phyloP scores from a whole-genome alignment of 768 basidiomycete species.

The Cyathus striatus region DNA sequence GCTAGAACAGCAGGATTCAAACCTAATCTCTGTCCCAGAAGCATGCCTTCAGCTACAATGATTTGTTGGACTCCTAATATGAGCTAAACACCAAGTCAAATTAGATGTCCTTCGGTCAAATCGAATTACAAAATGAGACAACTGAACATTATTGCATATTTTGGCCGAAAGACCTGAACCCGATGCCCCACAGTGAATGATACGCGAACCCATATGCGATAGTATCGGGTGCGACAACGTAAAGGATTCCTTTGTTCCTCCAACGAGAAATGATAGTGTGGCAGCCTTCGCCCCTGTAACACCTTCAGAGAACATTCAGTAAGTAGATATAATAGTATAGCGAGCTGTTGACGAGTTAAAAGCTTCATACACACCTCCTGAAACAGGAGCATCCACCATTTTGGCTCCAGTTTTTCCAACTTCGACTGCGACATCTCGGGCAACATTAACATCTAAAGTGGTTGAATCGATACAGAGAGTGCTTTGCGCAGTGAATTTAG shows the following conservation, averaged over 20 bases:
- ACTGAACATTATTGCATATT: constrained; percentile 79
- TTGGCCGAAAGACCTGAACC: constrained; percentile 84
- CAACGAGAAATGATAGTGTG: constrained; percentile 89
- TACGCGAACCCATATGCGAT: constrained; percentile 71
- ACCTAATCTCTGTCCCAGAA: constrained; percentile 79
- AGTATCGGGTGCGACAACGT: constrained; percentile 53
- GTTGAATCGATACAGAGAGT: constrained; percentile 88
- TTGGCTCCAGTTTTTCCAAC: constrained; percentile 52
- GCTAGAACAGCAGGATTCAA: constrained; percentile 73
- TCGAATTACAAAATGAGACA: constrained; percentile 13
- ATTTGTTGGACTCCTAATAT: constrained; percentile 78
- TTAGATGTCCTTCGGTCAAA: constrained; percentile 2
- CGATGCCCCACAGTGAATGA: constrained; percentile 79
- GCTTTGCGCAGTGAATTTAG: constrained; percentile 22
- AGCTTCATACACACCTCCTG: constrained; percentile 73
- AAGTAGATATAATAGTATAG: too few relatives aligned
- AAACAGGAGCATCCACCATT: constrained; percentile 94
- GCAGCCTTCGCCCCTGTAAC: constrained; percentile 85
- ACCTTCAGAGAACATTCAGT: constrained; percentile 48
- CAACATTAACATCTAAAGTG: constrained; percentile 77
- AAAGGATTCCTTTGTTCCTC: constrained; percentile 62
- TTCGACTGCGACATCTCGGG: constrained; percentile 55
- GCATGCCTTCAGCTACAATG: constrained; percentile 86
- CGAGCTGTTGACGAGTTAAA: too few relatives aligned
- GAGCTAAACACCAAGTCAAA: constrained; percentile 31